Percentiles rank a stretch among this genome's conserved stretches.
These are phyloP conservation scores for Volvox reticuliferus DNA, from an alignment of 139 green algal species.

Conservation along the genomic window DNA sequence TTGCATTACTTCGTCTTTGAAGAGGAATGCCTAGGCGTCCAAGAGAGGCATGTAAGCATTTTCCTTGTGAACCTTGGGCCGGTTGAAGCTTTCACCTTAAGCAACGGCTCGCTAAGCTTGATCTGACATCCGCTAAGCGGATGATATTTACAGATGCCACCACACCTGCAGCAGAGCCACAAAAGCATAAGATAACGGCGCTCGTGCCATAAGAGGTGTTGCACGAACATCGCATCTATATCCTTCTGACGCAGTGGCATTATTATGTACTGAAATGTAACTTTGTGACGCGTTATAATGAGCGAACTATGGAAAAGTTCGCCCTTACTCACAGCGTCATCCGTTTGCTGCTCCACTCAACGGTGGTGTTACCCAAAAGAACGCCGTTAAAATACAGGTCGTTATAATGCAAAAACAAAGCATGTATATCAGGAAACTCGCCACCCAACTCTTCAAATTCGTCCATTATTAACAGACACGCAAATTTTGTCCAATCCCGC, in stretches of 20 bases:
- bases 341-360: constrained; percentile 81
- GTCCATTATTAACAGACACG: background rate
- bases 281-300: too few relatives aligned
- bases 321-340: constrained; percentile 80
- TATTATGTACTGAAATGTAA: too few relatives aligned
- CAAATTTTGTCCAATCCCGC: too few relatives aligned
- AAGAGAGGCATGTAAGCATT: background rate
- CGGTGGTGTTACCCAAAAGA: constrained; percentile 74
- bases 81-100: constrained; percentile 62
- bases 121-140: constrained; percentile 74
- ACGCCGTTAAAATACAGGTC: constrained; percentile 47
- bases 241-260: too few relatives aligned
- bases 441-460: constrained; percentile 18
- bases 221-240: too few relatives aligned
- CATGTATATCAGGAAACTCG: constrained; percentile 43
- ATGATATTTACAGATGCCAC: constrained; percentile 73
- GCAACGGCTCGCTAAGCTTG: constrained; percentile 82
- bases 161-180: constrained; percentile 43
- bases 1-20: too few relatives aligned
- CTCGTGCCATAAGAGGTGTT: too few relatives aligned
- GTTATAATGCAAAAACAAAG: constrained; percentile 51
- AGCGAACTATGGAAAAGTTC: too few relatives aligned
- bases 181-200: background rate
- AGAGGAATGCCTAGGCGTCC: too few relatives aligned
- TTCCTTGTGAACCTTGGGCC: background rate